Evolutionary conservation across 1,284 basidiomycete genomes (phyloP).

Genomic region (Microbotryomycetes sp.): DNA sequence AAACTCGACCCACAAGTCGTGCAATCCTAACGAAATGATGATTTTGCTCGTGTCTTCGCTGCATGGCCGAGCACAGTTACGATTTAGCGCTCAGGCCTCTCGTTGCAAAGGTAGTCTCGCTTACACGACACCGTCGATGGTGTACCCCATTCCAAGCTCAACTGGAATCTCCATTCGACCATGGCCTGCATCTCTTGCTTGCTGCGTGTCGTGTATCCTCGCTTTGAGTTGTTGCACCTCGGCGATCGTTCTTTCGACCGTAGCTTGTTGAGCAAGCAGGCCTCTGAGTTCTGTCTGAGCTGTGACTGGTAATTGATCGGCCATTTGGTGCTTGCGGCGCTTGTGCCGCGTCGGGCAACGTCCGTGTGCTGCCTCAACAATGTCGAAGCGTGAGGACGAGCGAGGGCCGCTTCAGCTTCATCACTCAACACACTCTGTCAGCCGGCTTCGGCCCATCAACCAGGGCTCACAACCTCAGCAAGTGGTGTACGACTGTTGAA

Average conservation of each 20-base stretch:
- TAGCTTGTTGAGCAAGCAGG: background rate
- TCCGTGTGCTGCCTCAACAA: too few species aligned
- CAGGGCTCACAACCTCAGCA: too few species aligned
- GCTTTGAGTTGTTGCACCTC: background rate
- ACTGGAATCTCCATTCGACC: constrained; percentile 10
- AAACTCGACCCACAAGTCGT: constrained; percentile 21
- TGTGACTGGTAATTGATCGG: too few species aligned
- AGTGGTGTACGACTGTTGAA: too few species aligned
- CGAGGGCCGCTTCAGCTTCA: too few species aligned
- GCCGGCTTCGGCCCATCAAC: too few species aligned
- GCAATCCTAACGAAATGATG: constrained; percentile 4
- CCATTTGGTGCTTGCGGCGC: too few species aligned
- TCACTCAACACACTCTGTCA: too few species aligned
- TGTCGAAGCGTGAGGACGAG: too few species aligned
- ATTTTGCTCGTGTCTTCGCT: constrained; percentile 12
- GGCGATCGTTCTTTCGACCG: background rate
- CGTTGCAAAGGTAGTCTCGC: background rate
- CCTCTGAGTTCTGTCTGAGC: background rate
- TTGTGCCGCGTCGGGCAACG: too few species aligned
- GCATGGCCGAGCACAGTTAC: background rate
- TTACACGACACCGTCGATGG: constrained; percentile 22
- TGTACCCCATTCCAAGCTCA: constrained; percentile 15
- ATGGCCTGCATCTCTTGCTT: background rate
- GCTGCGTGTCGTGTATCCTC: background rate
- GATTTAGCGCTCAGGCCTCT: background rate